Evolutionary conservation across 805 yeast species (phyloP), one percentile per base, ranked within the genome.

Genomic region (Sugiyamaella lignohabitans): DNA sequence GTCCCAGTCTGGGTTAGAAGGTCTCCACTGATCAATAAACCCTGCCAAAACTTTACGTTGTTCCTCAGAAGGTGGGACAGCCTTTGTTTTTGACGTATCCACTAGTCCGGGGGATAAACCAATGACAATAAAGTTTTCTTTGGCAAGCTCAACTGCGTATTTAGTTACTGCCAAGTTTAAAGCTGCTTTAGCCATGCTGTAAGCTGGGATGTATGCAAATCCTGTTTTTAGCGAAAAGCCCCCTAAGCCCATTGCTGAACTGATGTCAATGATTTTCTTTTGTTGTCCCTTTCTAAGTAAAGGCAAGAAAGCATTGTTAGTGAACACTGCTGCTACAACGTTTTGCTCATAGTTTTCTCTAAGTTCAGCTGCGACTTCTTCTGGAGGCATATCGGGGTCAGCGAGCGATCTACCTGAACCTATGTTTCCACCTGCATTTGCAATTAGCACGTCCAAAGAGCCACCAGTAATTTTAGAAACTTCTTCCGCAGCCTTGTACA

Each of bases 41-140:
- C 32, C 32, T 8, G 32, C 32, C 8, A 27, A 27, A 27, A 14
- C 32, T 27, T 27, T 27, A 8, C 14, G 32, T 27, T 27, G 11
- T 27, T 27, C 32, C 14, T 27, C 32, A 14, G 32, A 8, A 8
- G 32, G 32, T 8, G 32, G 32, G 14, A 8, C 14, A 8, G 8
- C 32, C 14, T 14, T 27, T 27, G 32, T 27, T 8, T 8, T 14
- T 8, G 11, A 8, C 34, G 69, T 66, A 5, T 42, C 11, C 4
- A 71, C 73, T 10, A 59, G 20, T 21, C 75, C 74, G 1, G 76
- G 76, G 40, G 67, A 68, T 14, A 68, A 14, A 3, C 68, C 53
- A 19, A 66, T 52, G 23, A 64, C 59, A 8, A 55, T 59, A 48
- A 60, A 65, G 1, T 57, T 63, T 39, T 63, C 60, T 2, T 40